phyloP scores from a whole-genome alignment of 228 moss, liverwort and hornwort species.

The Sphagnum magellanicum region DNA sequence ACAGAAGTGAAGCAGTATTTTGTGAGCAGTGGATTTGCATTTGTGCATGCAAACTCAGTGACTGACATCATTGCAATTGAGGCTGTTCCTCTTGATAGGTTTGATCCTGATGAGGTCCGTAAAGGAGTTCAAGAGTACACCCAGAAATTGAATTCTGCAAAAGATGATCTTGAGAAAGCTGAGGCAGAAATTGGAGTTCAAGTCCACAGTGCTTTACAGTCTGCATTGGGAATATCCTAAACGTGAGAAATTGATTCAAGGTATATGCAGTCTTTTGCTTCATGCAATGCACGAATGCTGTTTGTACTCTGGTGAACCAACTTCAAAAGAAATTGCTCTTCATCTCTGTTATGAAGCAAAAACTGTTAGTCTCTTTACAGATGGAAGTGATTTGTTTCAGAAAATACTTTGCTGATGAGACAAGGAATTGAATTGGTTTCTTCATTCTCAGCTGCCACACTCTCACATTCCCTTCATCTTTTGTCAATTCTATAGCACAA shows the following conservation, averaged over 20 bases:
- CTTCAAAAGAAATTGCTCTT: too few species aligned
- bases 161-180: slow-evolving; percentile 77
- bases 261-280: too few species aligned
- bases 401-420: too few species aligned
- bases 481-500: too few species aligned
- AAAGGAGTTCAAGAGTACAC: slow-evolving; percentile 60
- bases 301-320: too few species aligned
- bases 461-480: too few species aligned
- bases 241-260: not conserved
- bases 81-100: slow-evolving; percentile 50
- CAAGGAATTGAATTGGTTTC: too few species aligned
- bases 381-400: too few species aligned
- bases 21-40: slow-evolving; percentile 79
- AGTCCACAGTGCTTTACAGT: slow-evolving; percentile 64
- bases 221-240: slow-evolving; percentile 33
- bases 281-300: too few species aligned
- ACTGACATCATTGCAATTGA: slow-evolving; percentile 58
- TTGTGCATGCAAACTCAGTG: slow-evolving; percentile 76
- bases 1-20: slow-evolving; percentile 56
- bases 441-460: too few species aligned
- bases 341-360: too few species aligned
- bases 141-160: slow-evolving; percentile 52
- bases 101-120: slow-evolving; percentile 71
- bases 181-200: slow-evolving; percentile 86
- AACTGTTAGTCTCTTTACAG: too few species aligned